Percentiles rank a stretch among this genome's conserved stretches.
Evolutionary conservation across 257 asterid genomes (phyloP).

Genomic region (Plantago major): DNA sequence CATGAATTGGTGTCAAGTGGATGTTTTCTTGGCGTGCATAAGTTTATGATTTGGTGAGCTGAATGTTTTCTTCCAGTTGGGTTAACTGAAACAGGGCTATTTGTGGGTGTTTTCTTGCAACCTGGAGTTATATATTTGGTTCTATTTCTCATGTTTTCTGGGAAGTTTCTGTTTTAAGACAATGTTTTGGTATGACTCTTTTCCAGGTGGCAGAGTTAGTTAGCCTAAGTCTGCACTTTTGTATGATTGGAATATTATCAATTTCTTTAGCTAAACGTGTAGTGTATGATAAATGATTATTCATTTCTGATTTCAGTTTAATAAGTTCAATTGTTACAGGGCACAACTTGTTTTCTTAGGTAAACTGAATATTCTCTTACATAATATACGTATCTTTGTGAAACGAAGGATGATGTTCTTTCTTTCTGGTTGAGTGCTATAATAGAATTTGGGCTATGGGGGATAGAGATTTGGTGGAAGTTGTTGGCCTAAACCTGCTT

Average conservation of each 20-base stretch:
- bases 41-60: conserved; percentile 43
- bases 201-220: neutral
- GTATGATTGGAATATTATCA: neutral
- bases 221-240: conserved; percentile 1
- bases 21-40: conserved; percentile 32
- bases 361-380: too few species aligned
- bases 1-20: neutral
- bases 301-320: too few species aligned
- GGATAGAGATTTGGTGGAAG: conserved; percentile 29
- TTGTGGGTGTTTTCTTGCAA: conserved; percentile 21
- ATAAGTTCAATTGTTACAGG: too few species aligned
- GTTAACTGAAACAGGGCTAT: neutral
- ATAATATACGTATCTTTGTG: too few species aligned
- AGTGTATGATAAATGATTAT: neutral
- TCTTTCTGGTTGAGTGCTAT: conserved; percentile 10
- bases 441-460: neutral
- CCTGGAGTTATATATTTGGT: conserved; percentile 5
- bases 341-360: too few species aligned
- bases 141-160: neutral
- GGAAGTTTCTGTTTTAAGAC: too few species aligned
- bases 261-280: neutral
- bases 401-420: neutral
- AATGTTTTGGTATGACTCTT: too few species aligned
- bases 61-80: conserved; percentile 15
- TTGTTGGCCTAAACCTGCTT: conserved; percentile 31